phyloP scores from a whole-genome alignment of 2,329 filamentous ascomycete genomes.

The Alternaria viburni region DNA sequence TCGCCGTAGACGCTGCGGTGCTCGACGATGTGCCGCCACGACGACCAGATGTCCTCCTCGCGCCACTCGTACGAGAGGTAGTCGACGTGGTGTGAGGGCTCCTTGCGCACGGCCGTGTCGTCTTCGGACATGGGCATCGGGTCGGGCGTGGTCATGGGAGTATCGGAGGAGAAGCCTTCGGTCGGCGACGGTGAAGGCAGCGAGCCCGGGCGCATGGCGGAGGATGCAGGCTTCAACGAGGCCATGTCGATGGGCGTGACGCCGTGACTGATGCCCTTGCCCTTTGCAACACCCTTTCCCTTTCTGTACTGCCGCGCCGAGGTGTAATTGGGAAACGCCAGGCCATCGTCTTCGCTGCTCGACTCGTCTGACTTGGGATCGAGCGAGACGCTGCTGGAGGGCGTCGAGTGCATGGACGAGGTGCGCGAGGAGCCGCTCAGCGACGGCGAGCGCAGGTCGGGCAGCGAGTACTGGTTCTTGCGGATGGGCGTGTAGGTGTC shows the following conservation, averaged over 20 bases:
- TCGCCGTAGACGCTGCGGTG: slow-evolving; percentile 81
- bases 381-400: slow-evolving; percentile 68
- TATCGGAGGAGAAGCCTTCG: slow-evolving; percentile 49
- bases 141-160: slow-evolving; percentile 63
- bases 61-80: slow-evolving; percentile 92
- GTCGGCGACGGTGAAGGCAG: slow-evolving; percentile 61
- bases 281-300: not conserved
- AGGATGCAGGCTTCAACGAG: slow-evolving; percentile 48
- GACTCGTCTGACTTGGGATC: slow-evolving; percentile 61
- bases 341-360: slow-evolving; percentile 50
- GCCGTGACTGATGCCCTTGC: not conserved
- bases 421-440: slow-evolving; percentile 46
- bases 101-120: slow-evolving; percentile 74
- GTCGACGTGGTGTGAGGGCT: slow-evolving; percentile 89
- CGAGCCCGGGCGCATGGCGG: slow-evolving; percentile 44
- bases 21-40: slow-evolving; percentile 90
- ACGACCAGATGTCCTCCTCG: slow-evolving; percentile 97
- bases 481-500: slow-evolving; percentile 43
- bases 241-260: slow-evolving; percentile 4
- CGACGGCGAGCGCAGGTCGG: slow-evolving; percentile 46
- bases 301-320: slow-evolving; percentile 22
- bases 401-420: slow-evolving; percentile 67
- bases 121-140: slow-evolving; percentile 69
- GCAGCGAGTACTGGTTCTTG: slow-evolving; percentile 43
- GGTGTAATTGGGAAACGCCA: slow-evolving; percentile 55